Evolutionary conservation across 768 basidiomycete species (phyloP), one percentile per base, ranked within the genome.

Genomic region (Symmetrospora coprosmae): DNA sequence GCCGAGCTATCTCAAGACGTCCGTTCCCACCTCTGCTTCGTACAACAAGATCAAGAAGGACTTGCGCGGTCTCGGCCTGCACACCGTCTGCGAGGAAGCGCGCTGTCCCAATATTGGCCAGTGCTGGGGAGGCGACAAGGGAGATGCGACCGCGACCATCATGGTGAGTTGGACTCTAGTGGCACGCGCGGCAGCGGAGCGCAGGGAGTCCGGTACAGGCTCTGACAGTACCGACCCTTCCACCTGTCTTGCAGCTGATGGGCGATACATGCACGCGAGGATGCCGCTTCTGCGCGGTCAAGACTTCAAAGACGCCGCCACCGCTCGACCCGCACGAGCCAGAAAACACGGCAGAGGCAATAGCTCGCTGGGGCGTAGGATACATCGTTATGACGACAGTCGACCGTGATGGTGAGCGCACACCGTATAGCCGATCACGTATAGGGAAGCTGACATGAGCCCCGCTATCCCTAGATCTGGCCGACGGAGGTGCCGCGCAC

Each of bases 81-180:
- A 94, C 69, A 99, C 94, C 0, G 94, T 99, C 1, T 99, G 94
- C 69, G 94, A 99, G 73, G 94, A 99, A 72, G 94, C 94, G 34
- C 80, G 91, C 64, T 99, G 94, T 76, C 94, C 94, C 0, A 99
- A 99, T 69, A 96, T 99, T 58, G 94, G 92, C n/a, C 92, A 97
- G 69, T 99, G 94, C 69, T 99, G 94, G 94, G 89, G 94, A 39
- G 90, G 90, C 8, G 74, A 73, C 28, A 71, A 72, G 56, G 65
- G 52, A 8, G 83, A 82, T 68, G 94, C 94, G 23, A 99, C 94
- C 6, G 94, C 94, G 11, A 99, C 94, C 2, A 99, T 99, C 71
- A 97, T 99, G 94, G 91, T 87, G 64, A 61, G 78, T 55, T 5
- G 28, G 25, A 1, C 19, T 38, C n/a, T 38, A 9, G 37, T n/a